A percentile compares a stretch with the other conserved stretches of the same genome.
Evolutionary conservation across 768 basidiomycete genomes (phyloP).

Genomic region (Naganishia kalamii): DNA sequence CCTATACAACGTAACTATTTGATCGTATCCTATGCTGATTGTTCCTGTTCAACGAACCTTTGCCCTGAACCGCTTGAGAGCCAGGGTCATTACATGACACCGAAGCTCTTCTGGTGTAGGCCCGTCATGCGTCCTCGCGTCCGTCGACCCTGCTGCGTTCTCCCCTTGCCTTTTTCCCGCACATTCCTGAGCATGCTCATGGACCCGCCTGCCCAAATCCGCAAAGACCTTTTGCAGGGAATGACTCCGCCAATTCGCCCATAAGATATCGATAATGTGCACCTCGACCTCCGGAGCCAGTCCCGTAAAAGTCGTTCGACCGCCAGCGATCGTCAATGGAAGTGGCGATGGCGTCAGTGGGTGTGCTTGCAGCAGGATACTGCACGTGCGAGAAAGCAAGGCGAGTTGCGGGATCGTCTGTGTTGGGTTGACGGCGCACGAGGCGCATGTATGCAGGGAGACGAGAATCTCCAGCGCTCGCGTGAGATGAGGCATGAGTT

Average conservation of each 20-base stretch:
- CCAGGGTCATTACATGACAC: not conserved
- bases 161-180: not conserved
- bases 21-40: too few species aligned
- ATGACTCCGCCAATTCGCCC: constrained; percentile 20
- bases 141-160: not conserved
- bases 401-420: constrained; percentile 21
- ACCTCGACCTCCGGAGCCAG: constrained; percentile 23
- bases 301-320: constrained; percentile 9
- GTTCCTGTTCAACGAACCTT: not conserved
- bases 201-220: constrained; percentile 8
- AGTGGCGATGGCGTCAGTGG: constrained; percentile 21
- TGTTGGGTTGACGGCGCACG: not conserved
- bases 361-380: constrained; percentile 6
- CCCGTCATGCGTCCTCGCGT: not conserved
- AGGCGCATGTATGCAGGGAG: not conserved
- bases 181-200: not conserved
- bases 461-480: constrained; percentile 13
- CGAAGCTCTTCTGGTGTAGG: constrained; percentile 1
- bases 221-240: constrained; percentile 15
- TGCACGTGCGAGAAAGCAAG: constrained; percentile 19
- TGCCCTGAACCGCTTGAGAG: not conserved
- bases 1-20: not conserved
- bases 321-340: constrained; percentile 19
- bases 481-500: constrained; percentile 13
- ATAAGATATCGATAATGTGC: constrained; percentile 23